Base-by-base conservation (phyloP, 129 eudicot species). In the Pittosporum tobira region DNA sequence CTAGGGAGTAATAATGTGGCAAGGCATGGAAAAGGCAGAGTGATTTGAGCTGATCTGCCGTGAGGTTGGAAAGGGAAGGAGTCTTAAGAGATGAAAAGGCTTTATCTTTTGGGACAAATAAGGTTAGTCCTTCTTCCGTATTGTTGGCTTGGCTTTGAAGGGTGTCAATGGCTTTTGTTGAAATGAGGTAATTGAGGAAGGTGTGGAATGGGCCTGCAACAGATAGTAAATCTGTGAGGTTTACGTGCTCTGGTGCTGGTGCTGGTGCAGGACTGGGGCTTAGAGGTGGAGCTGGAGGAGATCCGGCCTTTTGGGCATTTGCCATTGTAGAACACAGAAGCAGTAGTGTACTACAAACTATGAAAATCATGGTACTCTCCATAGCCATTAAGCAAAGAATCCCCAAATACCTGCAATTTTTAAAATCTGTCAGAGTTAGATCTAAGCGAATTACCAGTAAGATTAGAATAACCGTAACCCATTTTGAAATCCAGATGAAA, bases 141-240 rank as follows among this genome's bases (percentile, higher is more conserved):
- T 82, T 75, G 59, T 90, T 90, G 48, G 95, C 97, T 68, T 83
- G 94, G 63, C 69, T 72, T 56, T 90, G 95, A 43, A 90, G 66
- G 16, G 95, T 86, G 8, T 85, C 87, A 9, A 90, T 77, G 48
- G 80, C 89, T 67, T 85, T 82, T 26, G 89, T 82, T 36, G 87
- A 63, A 54, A 75, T 61, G 9, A 90, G 87, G 66, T 77, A 80
- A 57, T 68, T 67, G 1, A 86, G 86, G 80, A 90, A 90, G 13
- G 95, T 90, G n/a, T 73, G 77, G 71, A 82, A 90, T 14, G 97
- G 97, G 28, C 97, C 97, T 1, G 97, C 95, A 2, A 77, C 84
- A 16, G 77, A 63, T 11, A 90, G 87, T 29, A 90, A 68, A 6
- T 80, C 71, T 11, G 95, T 78, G 29, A 90, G 85, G 84, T 90